Percentiles rank a stretch among this genome's conserved stretches.
Conservation (phyloP, 2,329 filamentous ascomycete species). For the Penicillium hesseltinei region DNA sequence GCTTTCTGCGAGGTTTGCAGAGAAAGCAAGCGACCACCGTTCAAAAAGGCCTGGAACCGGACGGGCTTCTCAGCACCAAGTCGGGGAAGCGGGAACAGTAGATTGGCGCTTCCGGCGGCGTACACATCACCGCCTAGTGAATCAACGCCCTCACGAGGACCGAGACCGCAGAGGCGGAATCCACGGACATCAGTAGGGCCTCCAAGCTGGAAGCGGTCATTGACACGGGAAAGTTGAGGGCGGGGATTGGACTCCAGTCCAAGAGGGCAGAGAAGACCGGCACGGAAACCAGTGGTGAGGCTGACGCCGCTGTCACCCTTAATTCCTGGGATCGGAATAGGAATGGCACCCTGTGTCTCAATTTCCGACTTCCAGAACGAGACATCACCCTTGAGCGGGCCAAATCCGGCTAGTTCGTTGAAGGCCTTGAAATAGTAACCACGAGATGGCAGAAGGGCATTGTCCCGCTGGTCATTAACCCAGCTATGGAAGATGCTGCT, state of each 20-base stretch:
- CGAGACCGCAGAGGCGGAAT: constrained; percentile 84
- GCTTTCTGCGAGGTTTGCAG: constrained; percentile 58
- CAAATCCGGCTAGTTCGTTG: constrained; percentile 83
- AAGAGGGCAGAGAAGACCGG: constrained; percentile 81
- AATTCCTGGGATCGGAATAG: constrained; percentile 69
- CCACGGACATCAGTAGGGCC: constrained; percentile 93
- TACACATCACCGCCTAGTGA: constrained; percentile 89
- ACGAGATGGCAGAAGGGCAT: constrained; percentile 75
- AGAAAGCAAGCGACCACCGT: constrained; percentile 80
- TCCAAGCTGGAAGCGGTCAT: constrained; percentile 92
- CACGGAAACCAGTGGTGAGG: constrained; percentile 75
- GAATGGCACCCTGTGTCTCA: constrained; percentile 73
- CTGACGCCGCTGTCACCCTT: constrained; percentile 72
- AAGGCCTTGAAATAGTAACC: constrained; percentile 78
- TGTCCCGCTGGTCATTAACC: constrained; percentile 75
- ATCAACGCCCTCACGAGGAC: constrained; percentile 81
- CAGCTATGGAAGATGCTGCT: constrained; percentile 81
- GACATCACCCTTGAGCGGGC: constrained; percentile 80
- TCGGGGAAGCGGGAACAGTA: constrained; percentile 80
- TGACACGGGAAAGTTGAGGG: constrained; percentile 72
- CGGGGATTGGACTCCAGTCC: constrained; percentile 56
- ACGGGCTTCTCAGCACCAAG: constrained; percentile 80
- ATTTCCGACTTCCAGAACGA: constrained; percentile 92
- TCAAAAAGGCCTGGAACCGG: constrained; percentile 85
- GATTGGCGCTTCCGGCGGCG: constrained; percentile 80